A percentile compares a stretch with the other conserved stretches of the same genome.
Conservation (phyloP, 2,329 filamentous ascomycete species). For the Neofusicoccum sp. region DNA sequence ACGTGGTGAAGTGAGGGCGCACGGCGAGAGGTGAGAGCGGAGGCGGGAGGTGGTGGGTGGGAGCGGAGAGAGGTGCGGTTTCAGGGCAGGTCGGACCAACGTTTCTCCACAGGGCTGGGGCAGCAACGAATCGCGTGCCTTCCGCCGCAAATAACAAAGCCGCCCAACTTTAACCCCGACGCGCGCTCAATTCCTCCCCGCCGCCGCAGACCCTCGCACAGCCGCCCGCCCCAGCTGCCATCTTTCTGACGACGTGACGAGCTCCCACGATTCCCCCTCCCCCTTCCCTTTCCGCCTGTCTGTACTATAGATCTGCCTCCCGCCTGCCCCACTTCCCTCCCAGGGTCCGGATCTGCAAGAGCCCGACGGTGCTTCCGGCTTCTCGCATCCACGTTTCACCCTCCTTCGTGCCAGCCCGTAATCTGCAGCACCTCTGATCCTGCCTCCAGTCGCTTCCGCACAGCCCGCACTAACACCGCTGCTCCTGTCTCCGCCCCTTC, state of each 20-base stretch:
- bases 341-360: slow-evolving; percentile 12
- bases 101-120: background rate
- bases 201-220: background rate
- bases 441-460: background rate
- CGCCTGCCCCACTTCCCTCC: background rate
- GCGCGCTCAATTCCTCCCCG: background rate
- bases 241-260: slow-evolving; percentile 12
- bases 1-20: too few relatives aligned
- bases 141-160: slow-evolving; percentile 4
- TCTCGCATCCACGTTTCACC: slow-evolving; percentile 10
- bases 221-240: background rate
- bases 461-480: background rate
- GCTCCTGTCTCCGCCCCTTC: background rate
- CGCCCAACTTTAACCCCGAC: slow-evolving; percentile 6
- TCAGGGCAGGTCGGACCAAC: background rate
- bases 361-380: slow-evolving; percentile 15
- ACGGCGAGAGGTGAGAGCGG: background rate
- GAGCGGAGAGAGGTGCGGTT: background rate
- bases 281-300: background rate
- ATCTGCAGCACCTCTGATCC: background rate
- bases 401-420: background rate
- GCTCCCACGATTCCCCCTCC: slow-evolving; percentile 1
- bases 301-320: background rate
- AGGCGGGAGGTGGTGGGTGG: background rate
- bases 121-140: background rate